Evolutionary conservation across 78 protist genomes (phyloP), one percentile per base, ranked within the genome.

Genomic region (Dictyostelium purpureum): DNA sequence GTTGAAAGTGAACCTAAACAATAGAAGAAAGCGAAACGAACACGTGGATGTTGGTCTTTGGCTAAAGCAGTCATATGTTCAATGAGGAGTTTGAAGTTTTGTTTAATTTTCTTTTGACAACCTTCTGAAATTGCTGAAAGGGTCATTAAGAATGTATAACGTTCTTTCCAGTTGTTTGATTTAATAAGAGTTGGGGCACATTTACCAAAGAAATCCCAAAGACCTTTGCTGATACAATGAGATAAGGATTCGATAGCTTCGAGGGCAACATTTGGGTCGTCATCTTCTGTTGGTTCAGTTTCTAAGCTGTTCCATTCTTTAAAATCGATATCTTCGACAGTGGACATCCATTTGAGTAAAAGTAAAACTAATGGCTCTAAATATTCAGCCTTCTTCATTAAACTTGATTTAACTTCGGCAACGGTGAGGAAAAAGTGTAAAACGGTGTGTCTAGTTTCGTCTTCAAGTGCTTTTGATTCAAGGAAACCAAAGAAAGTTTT

Each of bases 11-110:
- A 98, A 47, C 98, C 98, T 21, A 98, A 19, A 79, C 97, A 77
- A 82, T 94, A 94, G 89, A 96, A 88, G 49, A 96, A 75, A n/a
- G 97, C 98, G 75, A 91, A 95, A 51, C 99, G 85, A 28, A 98
- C 98, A 56, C 97, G 96, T 40, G 98, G 96, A 45, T 97, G 94
- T 35, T 89, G 94, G 73, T 98, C 99, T 19, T 69, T n/a, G 52
- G 79, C 78, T 42, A 35, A n/a, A 14, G 78, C 31, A 9, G 81
- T 21, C 16, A 80, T 57, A 31, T 37, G 35, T 31, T 69, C 43
- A 40, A 75, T 11, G 19, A 75, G 14, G 6, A 4, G 16, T 52
- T 47, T 16, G 16, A 75, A 51, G 5, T 75, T 26, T 35, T 7
- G 18, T 51, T 35, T 37, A n/a, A 74, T 18, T 18, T 45, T 43